Evolutionary conservation across 75 land plant genomes (phyloP), one percentile per base, ranked within the genome.

Genomic region (Cryptomeria japonica): DNA sequence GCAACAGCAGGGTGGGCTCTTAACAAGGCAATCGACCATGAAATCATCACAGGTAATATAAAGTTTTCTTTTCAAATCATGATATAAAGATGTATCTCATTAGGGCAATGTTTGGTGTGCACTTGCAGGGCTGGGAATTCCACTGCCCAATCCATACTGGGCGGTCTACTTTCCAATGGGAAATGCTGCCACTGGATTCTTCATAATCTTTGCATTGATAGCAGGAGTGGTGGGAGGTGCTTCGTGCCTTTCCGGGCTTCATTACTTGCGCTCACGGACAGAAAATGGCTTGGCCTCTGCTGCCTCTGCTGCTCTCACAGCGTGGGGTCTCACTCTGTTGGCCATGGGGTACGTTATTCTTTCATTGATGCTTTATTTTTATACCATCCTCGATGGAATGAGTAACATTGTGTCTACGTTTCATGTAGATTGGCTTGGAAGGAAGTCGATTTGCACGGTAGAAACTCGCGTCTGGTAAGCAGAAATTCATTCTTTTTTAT

Each of bases 181-280:
- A 38, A 95, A 96, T 73, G 88, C 87, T 6, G 97, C 95, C 55
- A 96, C 96, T 32, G 94, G 93, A 22, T 92, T 92, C 87, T 93
- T 95, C 85, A 91, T 93, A 55, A 85, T 90, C 19, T 93, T 95
- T 70, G 92, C 97, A 7, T 73, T 97, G 89, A 89, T 97, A 18
- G 97, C 99, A 3, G 94, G 93, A 70, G 94, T 94, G 8, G 97
- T 95, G 53, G 97, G 97, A 0, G 90, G 89, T 22, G 97, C 96
- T 1, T 91, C 96, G 0, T 86, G 61, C 37, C 37, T 96, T 32
- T 87, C 93, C 5, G 99, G 99, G 0, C 0, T 96, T 34, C 87
- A 88, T 86, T 96, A 96, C 53, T 0, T 95, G 83, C 87, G 92
- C 0, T 51, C 49, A 2, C 95, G 99, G 97, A 88, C 85, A 44